phyloP scores from a whole-genome alignment of 139 green algal genomes.

The Chara braunii region DNA sequence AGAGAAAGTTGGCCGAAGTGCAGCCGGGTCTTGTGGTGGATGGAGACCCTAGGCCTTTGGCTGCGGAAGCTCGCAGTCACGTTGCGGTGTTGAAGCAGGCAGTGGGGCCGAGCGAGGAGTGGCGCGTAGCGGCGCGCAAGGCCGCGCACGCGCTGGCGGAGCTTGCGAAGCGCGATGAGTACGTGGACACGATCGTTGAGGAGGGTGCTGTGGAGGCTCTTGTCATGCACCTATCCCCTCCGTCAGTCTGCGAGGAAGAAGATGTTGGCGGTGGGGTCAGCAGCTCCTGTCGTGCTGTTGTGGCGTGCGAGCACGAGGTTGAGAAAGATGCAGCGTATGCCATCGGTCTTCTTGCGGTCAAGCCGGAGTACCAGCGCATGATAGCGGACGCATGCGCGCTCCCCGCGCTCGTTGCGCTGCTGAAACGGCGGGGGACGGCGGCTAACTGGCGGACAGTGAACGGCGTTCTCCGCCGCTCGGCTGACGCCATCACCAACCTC shows the following conservation, averaged over 20 bases:
- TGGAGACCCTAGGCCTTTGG: too few relatives aligned
- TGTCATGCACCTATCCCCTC: conserved; percentile 23
- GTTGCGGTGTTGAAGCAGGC: too few relatives aligned
- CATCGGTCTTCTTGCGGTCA: conserved; percentile 31
- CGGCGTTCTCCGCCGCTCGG: conserved; percentile 65
- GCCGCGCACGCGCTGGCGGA: conserved; percentile 29
- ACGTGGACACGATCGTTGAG: conserved; percentile 37
- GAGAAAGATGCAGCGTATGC: conserved; percentile 36
- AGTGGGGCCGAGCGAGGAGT: conserved; percentile 8
- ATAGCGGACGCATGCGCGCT: conserved; percentile 36
- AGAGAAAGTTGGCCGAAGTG: too few relatives aligned
- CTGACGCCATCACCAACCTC: conserved; percentile 92
- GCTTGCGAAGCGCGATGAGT: conserved; percentile 34
- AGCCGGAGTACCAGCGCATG: conserved; percentile 35
- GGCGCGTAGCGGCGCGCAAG: conserved; percentile 12
- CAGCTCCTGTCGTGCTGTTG: too few relatives aligned
- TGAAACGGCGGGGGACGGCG: neutral
- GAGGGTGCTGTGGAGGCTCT: conserved; percentile 31
- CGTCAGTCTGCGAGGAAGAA: conserved; percentile 6
- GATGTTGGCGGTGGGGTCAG: too few relatives aligned
- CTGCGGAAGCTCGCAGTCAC: too few relatives aligned
- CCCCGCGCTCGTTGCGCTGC: conserved; percentile 14
- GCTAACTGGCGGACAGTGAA: neutral
- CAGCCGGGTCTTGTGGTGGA: too few relatives aligned
- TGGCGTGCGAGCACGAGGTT: conserved; percentile 37